Base-by-base conservation (phyloP, 2,329 filamentous ascomycete genomes). In the Colletotrichum brevisporum region DNA sequence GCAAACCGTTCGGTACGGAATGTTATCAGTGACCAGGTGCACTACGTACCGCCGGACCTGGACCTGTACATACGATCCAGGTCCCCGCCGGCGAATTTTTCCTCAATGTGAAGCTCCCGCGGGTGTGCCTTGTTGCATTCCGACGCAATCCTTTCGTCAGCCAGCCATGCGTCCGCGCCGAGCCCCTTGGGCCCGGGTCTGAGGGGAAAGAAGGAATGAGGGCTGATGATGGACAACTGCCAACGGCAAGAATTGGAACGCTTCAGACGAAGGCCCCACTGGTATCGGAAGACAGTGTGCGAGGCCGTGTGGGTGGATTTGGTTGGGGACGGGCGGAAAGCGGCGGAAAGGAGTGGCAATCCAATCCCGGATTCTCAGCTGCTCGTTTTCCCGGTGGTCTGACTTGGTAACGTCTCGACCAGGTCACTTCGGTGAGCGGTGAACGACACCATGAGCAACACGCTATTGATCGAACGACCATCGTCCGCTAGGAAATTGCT, bases 401-500 rank as follows among this genome's bases (percentile, higher is more conserved):
- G 61, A 64, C 48, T 53, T 27, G 21, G 47, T 36, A 59, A 24
- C 15, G 12, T 43, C 26, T 39, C 59, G 12, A 26, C 61, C 21
- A n/a, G 51, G 16, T 27, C 16, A 24, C 8, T 36, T 60, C 62
- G 55, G 62, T 69, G 66, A 60, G 55, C 55, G 54, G 43, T 60
- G 41, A 56, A 41, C 5, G 1, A 16, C n/a, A 27, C 41, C 36
- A 31, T 2, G 31, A 8, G 15, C 24, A 18, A 31, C 8, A 51
- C 39, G 31, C 10, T 10, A 36, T 36, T 36, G 31, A 36, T 60
- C 62, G 62, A 66, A 69, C 41, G 55, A 69, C 39, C 31, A 43
- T 66, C 54, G 50, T 65, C 27, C 41, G 61, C 12, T 16, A 18
- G 41, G 61, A 66, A 24, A 55, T 69, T 69, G 50, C 66, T 60